Base-by-base conservation (phyloP, 805 yeast genomes). In the Starmera dryadoides region DNA sequence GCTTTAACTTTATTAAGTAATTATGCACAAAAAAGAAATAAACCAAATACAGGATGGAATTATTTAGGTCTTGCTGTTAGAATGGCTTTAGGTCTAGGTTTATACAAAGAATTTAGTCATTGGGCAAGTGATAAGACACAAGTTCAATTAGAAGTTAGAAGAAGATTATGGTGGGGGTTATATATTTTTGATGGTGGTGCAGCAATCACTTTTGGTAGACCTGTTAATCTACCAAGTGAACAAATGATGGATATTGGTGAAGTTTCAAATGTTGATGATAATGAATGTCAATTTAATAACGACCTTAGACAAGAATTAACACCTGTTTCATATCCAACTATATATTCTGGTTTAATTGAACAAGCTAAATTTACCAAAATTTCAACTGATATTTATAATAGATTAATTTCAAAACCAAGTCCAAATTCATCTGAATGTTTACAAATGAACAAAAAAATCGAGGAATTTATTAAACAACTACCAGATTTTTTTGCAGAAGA, bases 1-100 rank as follows among this genome's bases (percentile, higher is more conserved):
- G 71, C 81, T 1, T 59, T 77, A 28, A 65, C 76, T 4, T 52
- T 80, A 28, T 54, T 81, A 37, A 71, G 81, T 41, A 74, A 74
- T 45, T 81, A 79, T 56, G 72, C 76, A 10, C 84, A 77, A 50
- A 77, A 77, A 57, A 66, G 83, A 36, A 75, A 79, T 48, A 77
- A 76, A 47, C 80, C 82, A 40, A 79, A 79, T 55, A 71, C 85
- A 0, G 81, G 81, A 19, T 81, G 86, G 82, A 76, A 76, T 48
- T 77, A 74, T 45, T 59, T 78, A 28, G 86, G 87, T 11, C 60
- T 77, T 15, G 80, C 84, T 0, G 69, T 77, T 8, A 63, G 82
- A 44, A 78, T 80, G 81, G 85, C 86, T 0, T 62, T 75, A 47
- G 78, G 82, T 0, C 54, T 81, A 31, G 88, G 86, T 4, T 58